Evolutionary conservation across 192 early-diverging fungal species (phyloP).

Genomic region (Funneliformis geosporum): DNA sequence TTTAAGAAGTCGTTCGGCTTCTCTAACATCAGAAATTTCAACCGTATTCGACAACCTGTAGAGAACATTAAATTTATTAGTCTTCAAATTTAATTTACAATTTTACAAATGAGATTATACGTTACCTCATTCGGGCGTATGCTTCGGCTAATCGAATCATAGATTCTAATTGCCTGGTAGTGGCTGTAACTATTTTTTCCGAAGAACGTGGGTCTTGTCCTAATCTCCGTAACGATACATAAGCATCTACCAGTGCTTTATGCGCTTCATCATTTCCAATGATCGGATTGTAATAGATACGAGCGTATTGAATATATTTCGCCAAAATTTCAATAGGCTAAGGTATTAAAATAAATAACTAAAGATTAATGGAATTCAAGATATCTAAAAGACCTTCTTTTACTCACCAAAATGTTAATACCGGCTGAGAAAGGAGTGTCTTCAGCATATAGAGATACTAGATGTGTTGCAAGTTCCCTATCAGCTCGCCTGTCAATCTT

Average conservation of each 20-base stretch:
- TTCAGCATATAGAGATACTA: slow-evolving; percentile 84
- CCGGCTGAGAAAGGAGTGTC: slow-evolving; percentile 54
- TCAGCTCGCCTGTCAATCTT: slow-evolving; percentile 85
- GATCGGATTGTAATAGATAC: slow-evolving; percentile 70
- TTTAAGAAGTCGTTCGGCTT: slow-evolving; percentile 84
- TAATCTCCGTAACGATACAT: slow-evolving; percentile 79
- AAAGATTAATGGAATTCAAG: not conserved
- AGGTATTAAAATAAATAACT: slow-evolving; percentile 28
- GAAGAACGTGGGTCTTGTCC: slow-evolving; percentile 57
- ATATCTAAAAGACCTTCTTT: not conserved
- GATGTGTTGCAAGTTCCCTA: slow-evolving; percentile 82
- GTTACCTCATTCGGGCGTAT: slow-evolving; percentile 81
- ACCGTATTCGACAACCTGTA: slow-evolving; percentile 69
- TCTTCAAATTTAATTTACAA: not conserved
- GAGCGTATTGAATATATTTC: slow-evolving; percentile 90
- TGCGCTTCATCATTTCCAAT: slow-evolving; percentile 66
- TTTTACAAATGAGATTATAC: not conserved
- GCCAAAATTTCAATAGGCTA: slow-evolving; percentile 81
- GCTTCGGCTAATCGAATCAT: slow-evolving; percentile 97
- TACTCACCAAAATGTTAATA: slow-evolving; percentile 43
- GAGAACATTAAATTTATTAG: not conserved
- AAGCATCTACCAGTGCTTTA: slow-evolving; percentile 72
- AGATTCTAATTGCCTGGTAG: slow-evolving; percentile 92
- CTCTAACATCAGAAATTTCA: slow-evolving; percentile 79
- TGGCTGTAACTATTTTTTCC: slow-evolving; percentile 78